These are phyloP conservation scores for Stagonosporopsis vannaccii DNA, from an alignment of 2,329 filamentous ascomycete genomes.

Conservation along the genomic window DNA sequence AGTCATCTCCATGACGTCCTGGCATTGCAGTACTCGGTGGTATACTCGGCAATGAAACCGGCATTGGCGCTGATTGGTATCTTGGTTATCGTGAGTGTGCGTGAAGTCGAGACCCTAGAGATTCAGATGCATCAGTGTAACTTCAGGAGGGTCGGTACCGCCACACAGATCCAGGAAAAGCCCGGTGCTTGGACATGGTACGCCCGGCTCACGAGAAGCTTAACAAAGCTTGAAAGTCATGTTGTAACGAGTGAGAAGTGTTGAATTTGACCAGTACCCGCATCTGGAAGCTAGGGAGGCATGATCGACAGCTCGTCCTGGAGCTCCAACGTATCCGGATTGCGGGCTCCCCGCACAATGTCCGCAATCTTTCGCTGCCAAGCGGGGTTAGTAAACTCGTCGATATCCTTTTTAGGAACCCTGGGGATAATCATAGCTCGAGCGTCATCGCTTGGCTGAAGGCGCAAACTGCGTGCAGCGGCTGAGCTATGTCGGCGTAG, in stretches of 20 bases:
- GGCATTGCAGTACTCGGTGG: neutral
- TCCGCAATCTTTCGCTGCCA: conserved; percentile 11
- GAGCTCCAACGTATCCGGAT: neutral
- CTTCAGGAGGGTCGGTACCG: neutral
- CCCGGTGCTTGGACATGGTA: neutral
- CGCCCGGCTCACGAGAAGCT: neutral
- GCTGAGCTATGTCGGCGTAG: neutral
- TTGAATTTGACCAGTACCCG: neutral
- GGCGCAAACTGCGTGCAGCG: neutral
- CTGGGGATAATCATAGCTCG: neutral
- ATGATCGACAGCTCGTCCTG: conserved; percentile 7
- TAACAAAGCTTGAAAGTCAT: conserved; percentile 5
- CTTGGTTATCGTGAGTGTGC: neutral
- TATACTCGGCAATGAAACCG: neutral
- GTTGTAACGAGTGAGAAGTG: neutral
- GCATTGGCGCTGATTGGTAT: neutral
- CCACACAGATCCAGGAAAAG: neutral
- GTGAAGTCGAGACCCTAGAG: neutral
- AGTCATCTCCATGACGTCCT: neutral
- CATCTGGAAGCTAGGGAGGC: neutral
- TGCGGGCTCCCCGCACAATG: conserved; percentile 14
- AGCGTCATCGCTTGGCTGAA: neutral
- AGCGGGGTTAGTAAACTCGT: neutral
- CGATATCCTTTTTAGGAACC: neutral
- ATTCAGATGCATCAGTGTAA: neutral